These are phyloP conservation scores for Quercus robur DNA, from an alignment of 306 rosid genomes.

Conservation along the genomic window DNA sequence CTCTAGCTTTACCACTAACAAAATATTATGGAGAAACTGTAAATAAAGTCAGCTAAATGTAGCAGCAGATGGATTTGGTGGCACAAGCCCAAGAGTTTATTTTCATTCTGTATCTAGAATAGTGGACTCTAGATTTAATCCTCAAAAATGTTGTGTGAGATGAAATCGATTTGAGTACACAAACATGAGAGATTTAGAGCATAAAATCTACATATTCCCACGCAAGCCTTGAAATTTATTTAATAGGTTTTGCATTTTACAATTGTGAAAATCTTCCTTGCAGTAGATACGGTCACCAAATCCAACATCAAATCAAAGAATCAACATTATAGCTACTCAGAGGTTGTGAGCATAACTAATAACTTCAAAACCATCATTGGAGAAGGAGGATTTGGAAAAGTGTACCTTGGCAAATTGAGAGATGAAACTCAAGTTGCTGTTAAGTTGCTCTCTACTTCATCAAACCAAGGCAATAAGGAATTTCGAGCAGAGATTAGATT, in stretches of 20 bases:
- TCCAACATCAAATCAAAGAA: conserved; percentile 14
- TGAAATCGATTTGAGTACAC: neutral
- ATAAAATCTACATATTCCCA: neutral
- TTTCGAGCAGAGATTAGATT: conserved; percentile 3
- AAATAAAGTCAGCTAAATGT: too few species aligned
- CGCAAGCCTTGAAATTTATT: neutral
- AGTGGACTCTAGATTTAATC: too few species aligned
- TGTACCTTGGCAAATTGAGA: conserved; percentile 22
- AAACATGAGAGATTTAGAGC: neutral
- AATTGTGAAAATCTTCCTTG: neutral
- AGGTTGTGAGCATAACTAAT: conserved; percentile 31
- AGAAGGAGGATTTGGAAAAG: conserved; percentile 48
- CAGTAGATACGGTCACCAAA: neutral
- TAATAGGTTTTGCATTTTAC: neutral
- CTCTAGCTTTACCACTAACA: too few species aligned
- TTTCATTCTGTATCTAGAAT: too few species aligned
- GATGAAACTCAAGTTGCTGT: neutral
- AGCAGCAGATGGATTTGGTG: too few species aligned
- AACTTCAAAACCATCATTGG: conserved; percentile 36
- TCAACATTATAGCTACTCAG: conserved; percentile 12
- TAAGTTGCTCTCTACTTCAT: too few species aligned
- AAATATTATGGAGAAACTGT: too few species aligned
- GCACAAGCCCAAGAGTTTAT: too few species aligned
- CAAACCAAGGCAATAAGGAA: too few species aligned
- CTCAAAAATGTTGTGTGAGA: neutral